Evolutionary conservation across 2,329 filamentous ascomycete genomes (phyloP).

Genomic region (Trichoderma sp.): DNA sequence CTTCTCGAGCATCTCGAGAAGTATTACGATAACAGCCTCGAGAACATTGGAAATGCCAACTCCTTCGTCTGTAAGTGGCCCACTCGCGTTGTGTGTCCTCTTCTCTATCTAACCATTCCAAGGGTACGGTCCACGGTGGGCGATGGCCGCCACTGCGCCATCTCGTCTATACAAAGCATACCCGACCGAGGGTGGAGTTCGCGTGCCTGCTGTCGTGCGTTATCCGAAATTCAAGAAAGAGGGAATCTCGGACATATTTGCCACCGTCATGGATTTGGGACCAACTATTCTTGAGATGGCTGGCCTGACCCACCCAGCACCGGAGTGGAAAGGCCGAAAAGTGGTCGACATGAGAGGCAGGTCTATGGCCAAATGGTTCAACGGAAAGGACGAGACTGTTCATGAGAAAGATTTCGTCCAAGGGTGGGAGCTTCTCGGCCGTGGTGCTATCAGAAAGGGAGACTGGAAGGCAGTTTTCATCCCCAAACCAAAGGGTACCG

Average conservation of each 20-base stretch:
- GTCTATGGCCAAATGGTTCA: slow-evolving; percentile 1
- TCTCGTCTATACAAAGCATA: slow-evolving; percentile 44
- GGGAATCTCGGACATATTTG: slow-evolving; percentile 5
- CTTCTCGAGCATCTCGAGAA: slow-evolving; percentile 54
- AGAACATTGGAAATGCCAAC: slow-evolving; percentile 60
- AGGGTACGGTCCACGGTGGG: too few relatives aligned
- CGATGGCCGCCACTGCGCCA: slow-evolving; percentile 39
- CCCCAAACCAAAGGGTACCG: slow-evolving; percentile 27
- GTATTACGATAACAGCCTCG: slow-evolving; percentile 56
- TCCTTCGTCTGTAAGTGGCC: slow-evolving; percentile 64
- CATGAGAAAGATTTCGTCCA: slow-evolving; percentile 1
- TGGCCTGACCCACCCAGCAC: slow-evolving; percentile 9
- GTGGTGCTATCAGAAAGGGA: slow-evolving; percentile 12
- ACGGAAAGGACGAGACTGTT: slow-evolving; percentile 7
- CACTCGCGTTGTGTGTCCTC: slow-evolving; percentile 34
- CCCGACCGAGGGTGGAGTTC: slow-evolving; percentile 54
- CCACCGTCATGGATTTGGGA: slow-evolving; percentile 13
- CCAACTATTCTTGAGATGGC: slow-evolving; percentile 17
- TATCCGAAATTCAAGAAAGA: slow-evolving; percentile 14
- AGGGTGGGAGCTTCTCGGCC: slow-evolving; percentile 11
- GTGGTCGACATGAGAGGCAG: slow-evolving; percentile 3
- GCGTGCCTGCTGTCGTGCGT: slow-evolving; percentile 48
- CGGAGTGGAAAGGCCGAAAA: slow-evolving; percentile 7
- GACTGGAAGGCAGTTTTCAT: slow-evolving; percentile 11
- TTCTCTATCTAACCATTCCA: neutral